Conservation (phyloP, 345 rosid genomes). For the Boechera divaricarpa region DNA sequence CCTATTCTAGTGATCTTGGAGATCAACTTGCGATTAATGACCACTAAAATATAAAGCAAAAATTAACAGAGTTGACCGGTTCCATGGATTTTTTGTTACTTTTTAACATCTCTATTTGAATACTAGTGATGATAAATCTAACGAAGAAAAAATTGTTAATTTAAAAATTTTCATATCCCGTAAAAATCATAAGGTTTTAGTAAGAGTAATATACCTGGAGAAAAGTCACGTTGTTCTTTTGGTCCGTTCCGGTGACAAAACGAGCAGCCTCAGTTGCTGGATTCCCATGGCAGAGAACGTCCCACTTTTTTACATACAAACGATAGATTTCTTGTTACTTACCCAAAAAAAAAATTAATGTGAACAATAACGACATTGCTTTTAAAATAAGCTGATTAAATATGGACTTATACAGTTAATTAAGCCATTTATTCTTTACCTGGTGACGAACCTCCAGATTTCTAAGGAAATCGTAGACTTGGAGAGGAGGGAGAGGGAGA, state of each 20-base stretch:
- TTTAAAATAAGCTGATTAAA: not conserved
- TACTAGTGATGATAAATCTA: not conserved
- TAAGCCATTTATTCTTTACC: constrained; percentile 44
- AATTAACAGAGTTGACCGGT: no score
- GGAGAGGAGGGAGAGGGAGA: constrained; percentile 60
- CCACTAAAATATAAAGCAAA: no score
- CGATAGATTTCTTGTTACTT: constrained; percentile 1
- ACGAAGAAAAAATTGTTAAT: not conserved
- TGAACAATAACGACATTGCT: not conserved
- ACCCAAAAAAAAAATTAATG: not conserved
- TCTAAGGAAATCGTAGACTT: constrained; percentile 57
- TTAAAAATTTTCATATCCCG: not conserved
- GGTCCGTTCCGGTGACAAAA: constrained; percentile 53
- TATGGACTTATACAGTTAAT: no score
- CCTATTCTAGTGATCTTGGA: no score
- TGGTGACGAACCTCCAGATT: constrained; percentile 52
- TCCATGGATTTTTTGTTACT: no score
- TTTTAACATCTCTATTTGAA: not conserved
- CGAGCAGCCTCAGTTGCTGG: constrained; percentile 55
- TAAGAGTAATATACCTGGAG: constrained; percentile 53
- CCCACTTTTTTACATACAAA: constrained; percentile 65
- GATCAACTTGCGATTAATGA: no score
- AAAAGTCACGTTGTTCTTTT: constrained; percentile 55
- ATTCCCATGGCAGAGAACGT: constrained; percentile 60
- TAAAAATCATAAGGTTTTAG: not conserved